Evolutionary conservation across 2,329 filamentous ascomycete species (phyloP).

Genomic region (Botrytis tulipae): DNA sequence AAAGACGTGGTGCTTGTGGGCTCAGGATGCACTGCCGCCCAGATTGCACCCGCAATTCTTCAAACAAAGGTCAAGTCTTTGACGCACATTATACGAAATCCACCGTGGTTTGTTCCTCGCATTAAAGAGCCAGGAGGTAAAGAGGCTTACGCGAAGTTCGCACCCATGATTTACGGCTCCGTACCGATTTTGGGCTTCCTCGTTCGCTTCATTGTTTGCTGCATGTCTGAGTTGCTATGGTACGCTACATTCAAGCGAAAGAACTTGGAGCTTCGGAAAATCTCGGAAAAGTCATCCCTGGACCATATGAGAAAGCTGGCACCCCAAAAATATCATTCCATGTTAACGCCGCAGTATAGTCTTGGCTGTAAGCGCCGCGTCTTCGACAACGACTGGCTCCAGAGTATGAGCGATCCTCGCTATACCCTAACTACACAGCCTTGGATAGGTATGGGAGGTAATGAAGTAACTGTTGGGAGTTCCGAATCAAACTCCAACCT

Average conservation of each 20-base stretch:
- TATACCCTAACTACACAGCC: constrained; percentile 54
- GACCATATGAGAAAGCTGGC: constrained; percentile 39
- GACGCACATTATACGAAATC: not conserved
- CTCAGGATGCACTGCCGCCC: not conserved
- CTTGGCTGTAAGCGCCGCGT: constrained; percentile 58
- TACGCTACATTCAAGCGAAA: not conserved
- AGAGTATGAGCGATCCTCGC: constrained; percentile 47
- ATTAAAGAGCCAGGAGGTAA: not conserved
- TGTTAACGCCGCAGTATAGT: constrained; percentile 55
- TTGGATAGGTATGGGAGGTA: constrained; percentile 38
- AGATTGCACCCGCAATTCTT: not conserved
- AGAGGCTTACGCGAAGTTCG: not conserved
- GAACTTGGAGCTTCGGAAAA: not conserved
- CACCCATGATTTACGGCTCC: not conserved
- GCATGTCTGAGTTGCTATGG: not conserved
- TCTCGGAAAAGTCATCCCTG: not conserved
- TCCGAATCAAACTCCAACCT: not conserved
- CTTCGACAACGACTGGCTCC: constrained; percentile 52
- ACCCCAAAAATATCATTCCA: constrained; percentile 56
- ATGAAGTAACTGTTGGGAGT: not conserved
- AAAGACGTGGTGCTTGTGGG: not conserved
- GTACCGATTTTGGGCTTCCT: not conserved
- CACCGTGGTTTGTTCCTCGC: not conserved
- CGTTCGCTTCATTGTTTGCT: not conserved
- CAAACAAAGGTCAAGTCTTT: not conserved